These are phyloP conservation scores for Cladosporium sp. DNA, from an alignment of 2,329 filamentous ascomycete genomes.

Conservation along the genomic window DNA sequence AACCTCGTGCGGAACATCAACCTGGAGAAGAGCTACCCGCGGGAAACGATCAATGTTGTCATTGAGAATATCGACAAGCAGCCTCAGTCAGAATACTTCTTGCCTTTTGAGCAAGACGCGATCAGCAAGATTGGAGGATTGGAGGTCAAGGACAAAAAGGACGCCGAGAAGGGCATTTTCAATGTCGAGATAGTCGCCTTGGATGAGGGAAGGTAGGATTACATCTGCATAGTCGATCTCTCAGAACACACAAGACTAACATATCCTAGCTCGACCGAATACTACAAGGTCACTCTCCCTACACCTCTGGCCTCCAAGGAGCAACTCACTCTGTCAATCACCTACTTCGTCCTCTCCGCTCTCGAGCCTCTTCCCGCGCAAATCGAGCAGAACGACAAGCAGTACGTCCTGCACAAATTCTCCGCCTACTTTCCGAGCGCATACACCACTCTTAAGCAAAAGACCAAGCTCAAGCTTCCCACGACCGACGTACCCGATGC, in stretches of 20 bases:
- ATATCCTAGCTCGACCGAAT: conserved; percentile 50
- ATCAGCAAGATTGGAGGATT: conserved; percentile 76
- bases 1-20: conserved; percentile 89
- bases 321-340: conserved; percentile 83
- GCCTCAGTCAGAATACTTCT: conserved; percentile 82
- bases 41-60: conserved; percentile 89
- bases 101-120: conserved; percentile 75
- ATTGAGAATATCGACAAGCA: conserved; percentile 79
- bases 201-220: conserved; percentile 47
- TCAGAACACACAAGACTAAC: conserved; percentile 6
- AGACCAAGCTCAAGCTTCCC: conserved; percentile 91
- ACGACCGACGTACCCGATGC: conserved; percentile 77
- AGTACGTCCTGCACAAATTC: conserved; percentile 82
- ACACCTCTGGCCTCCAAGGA: conserved; percentile 67
- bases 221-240: background rate
- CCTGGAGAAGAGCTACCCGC: conserved; percentile 84
- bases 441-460: conserved; percentile 85
- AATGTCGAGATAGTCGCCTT: conserved; percentile 60
- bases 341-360: conserved; percentile 74
- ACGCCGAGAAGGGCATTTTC: conserved; percentile 63
- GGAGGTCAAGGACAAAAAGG: conserved; percentile 90
- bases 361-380: conserved; percentile 73
- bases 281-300: conserved; percentile 78
- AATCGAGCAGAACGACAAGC: conserved; percentile 78
- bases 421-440: conserved; percentile 78